Percentiles rank a stretch among this genome's conserved stretches.
phyloP scores from a whole-genome alignment of 139 green algal genomes.

The Haematococcus lacustris region DNA sequence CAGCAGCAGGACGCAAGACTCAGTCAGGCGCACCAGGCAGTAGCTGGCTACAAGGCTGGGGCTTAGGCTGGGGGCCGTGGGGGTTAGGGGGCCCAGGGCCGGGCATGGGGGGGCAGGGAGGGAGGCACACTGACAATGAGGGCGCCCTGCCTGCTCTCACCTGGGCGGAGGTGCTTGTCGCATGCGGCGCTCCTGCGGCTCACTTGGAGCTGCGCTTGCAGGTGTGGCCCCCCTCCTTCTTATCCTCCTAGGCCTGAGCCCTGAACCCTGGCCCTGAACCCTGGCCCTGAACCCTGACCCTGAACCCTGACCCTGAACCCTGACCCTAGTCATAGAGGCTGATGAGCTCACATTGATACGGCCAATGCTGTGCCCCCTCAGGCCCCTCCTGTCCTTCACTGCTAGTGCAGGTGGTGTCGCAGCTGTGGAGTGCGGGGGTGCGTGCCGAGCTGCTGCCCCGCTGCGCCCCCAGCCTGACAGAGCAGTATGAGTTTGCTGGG shows the following conservation, averaged over 20 bases:
- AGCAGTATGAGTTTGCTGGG: slow-evolving; percentile 77
- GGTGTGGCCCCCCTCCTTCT: slow-evolving; percentile 4
- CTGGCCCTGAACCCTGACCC: too few relatives aligned
- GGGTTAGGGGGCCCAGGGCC: background rate
- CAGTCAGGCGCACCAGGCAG: background rate
- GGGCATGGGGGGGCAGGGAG: too few relatives aligned
- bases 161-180: slow-evolving; percentile 71
- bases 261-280: too few relatives aligned
- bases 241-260: too few relatives aligned
- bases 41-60: background rate
- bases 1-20: background rate
- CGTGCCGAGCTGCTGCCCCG: slow-evolving; percentile 55
- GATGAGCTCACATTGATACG: too few relatives aligned
- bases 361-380: too few relatives aligned
- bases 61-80: background rate
- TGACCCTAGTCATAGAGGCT: too few relatives aligned
- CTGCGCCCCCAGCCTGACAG: slow-evolving; percentile 35
- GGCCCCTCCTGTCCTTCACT: too few relatives aligned
- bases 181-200: slow-evolving; percentile 55
- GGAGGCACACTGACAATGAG: too few relatives aligned
- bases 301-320: too few relatives aligned
- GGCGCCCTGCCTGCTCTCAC: slow-evolving; percentile 11
- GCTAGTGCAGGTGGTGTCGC: slow-evolving; percentile 45
- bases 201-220: slow-evolving; percentile 45
- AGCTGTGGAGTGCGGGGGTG: slow-evolving; percentile 59